Conservation (phyloP, 192 early-diverging fungal genomes). For the Coemansia nantahalensis region DNA sequence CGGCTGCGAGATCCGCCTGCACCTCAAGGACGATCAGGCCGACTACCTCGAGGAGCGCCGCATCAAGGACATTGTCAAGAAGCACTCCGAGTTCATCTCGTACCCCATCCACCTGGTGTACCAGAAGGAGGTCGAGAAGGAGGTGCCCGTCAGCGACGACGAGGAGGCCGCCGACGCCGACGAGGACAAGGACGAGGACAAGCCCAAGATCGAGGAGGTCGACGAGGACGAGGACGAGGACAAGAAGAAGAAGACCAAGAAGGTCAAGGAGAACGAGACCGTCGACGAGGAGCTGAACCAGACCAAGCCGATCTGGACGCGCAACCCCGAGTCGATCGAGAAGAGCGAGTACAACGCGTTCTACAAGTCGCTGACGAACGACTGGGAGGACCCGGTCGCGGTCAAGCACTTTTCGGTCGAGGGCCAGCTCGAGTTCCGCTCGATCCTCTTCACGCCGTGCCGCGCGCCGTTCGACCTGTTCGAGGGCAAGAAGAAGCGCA, state of each 20-base stretch:
- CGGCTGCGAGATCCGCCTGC: constrained; percentile 92
- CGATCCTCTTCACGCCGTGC: constrained; percentile 94
- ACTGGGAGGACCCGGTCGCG: constrained; percentile 98
- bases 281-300: constrained; percentile 95
- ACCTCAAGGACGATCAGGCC: constrained; percentile 97
- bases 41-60: constrained; percentile 99
- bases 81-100: constrained; percentile 99
- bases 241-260: constrained; percentile 70
- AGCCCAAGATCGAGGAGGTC: constrained; percentile 69
- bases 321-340: constrained; percentile 96
- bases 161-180: constrained; percentile 64
- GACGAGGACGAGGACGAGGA: constrained; percentile 78
- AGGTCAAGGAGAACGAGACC: constrained; percentile 53
- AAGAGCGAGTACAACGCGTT: constrained; percentile 96
- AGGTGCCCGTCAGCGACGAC: constrained; percentile 91
- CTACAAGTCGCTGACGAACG: constrained; percentile 99
- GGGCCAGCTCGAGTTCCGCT: constrained; percentile 99
- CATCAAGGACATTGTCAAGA: constrained; percentile 99
- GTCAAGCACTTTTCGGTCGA: constrained; percentile 99
- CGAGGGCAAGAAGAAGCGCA: constrained; percentile 99
- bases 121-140: constrained; percentile 97
- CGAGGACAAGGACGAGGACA: constrained; percentile 71
- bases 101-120: constrained; percentile 97
- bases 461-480: constrained; percentile 98
- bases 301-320: constrained; percentile 99